These are phyloP conservation scores for Claviceps spartinae DNA, from an alignment of 2,329 filamentous ascomycete species.

Conservation along the genomic window DNA sequence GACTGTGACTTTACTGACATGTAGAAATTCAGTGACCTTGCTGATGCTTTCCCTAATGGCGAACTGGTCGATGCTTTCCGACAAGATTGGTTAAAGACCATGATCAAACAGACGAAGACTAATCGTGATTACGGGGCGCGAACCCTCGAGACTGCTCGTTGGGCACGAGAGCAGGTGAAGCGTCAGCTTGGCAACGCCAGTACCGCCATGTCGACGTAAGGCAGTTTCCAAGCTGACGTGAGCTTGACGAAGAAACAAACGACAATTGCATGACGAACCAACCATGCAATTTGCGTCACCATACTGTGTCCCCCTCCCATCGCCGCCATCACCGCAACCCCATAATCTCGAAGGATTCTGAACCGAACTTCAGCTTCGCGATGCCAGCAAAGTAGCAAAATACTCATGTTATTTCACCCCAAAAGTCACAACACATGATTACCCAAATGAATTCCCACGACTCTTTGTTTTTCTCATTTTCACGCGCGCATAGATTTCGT, in stretches of 20 bases:
- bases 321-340: neutral
- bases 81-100: slow-evolving; percentile 73
- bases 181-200: slow-evolving; percentile 54
- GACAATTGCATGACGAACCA: slow-evolving; percentile 1
- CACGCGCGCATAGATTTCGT: slow-evolving; percentile 24
- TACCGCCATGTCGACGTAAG: slow-evolving; percentile 36
- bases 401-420: slow-evolving; percentile 5
- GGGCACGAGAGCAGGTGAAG: slow-evolving; percentile 96
- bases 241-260: neutral
- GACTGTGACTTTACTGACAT: slow-evolving; percentile 7
- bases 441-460: slow-evolving; percentile 23
- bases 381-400: neutral
- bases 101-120: slow-evolving; percentile 84
- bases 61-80: slow-evolving; percentile 77
- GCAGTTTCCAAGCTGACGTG: slow-evolving; percentile 18
- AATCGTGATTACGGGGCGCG: slow-evolving; percentile 77
- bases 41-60: slow-evolving; percentile 84
- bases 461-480: slow-evolving; percentile 12
- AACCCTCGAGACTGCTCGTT: slow-evolving; percentile 88
- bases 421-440: slow-evolving; percentile 14
- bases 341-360: neutral
- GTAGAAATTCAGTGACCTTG: slow-evolving; percentile 57
- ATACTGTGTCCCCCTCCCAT: neutral
- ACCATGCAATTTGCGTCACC: neutral
- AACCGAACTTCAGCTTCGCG: neutral